Conservation (phyloP, 1,284 basidiomycete species). For the Leccinum solheimii region DNA sequence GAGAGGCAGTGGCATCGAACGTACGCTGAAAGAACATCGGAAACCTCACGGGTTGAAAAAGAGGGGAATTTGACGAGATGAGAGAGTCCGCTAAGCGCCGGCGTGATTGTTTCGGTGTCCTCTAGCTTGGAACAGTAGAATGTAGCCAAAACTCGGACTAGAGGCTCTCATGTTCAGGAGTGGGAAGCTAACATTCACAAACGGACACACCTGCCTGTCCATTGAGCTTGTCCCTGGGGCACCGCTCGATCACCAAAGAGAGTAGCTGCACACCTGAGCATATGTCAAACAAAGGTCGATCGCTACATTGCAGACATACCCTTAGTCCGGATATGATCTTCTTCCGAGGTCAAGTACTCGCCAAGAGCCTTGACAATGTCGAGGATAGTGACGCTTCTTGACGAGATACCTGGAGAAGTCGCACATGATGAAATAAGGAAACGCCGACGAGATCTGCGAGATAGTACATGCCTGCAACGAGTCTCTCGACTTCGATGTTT, state of each 20-base stretch:
- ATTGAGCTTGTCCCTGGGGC: conserved; percentile 68
- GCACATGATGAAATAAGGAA: conserved; percentile 8
- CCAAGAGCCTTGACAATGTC: conserved; percentile 86
- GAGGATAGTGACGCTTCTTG: conserved; percentile 63
- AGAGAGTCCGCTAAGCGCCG: conserved; percentile 73
- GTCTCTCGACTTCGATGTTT: conserved; percentile 60
- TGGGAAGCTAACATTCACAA: background rate
- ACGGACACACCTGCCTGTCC: conserved; percentile 72
- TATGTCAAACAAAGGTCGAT: conserved; percentile 18
- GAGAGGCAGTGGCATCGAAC: conserved; percentile 24
- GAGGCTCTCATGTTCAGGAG: conserved; percentile 10
- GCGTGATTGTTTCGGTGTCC: conserved; percentile 79
- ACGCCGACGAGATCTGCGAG: conserved; percentile 10
- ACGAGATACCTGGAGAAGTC: conserved; percentile 59
- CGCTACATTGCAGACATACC: conserved; percentile 46
- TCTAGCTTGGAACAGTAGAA: conserved; percentile 90
- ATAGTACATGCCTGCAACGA: conserved; percentile 52
- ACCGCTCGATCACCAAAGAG: conserved; percentile 61
- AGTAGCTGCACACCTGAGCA: conserved; percentile 75
- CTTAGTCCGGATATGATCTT: conserved; percentile 76
- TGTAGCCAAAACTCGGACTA: conserved; percentile 77
- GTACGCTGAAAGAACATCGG: conserved; percentile 69
- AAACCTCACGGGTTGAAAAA: conserved; percentile 73
- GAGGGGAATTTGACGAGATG: conserved; percentile 65
- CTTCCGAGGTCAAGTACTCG: conserved; percentile 84